Evolutionary conservation across 208 protist genomes (phyloP), one percentile per base, ranked within the genome.

Genomic region (Trypanosoma conorhini): DNA sequence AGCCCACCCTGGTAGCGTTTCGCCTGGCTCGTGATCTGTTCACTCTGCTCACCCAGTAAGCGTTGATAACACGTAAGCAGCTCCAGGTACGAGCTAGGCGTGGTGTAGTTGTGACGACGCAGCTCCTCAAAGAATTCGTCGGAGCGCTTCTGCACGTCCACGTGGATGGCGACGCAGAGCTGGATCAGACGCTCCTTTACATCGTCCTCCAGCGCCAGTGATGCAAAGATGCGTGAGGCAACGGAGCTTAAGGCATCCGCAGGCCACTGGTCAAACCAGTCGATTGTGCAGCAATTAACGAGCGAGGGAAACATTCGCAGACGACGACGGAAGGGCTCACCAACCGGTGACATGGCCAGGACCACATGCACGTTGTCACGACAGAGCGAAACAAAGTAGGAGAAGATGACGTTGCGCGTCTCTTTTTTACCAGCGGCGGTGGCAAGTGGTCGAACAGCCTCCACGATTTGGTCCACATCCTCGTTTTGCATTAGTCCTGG

Each of bases 211-310:
- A 97, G 72, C 66, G 82, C 58, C 48, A 95, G 60, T 21, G 72
- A 72, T 21, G 31, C 73, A 51, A 98, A 80, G 15, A 95, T 75
- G 30, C 89, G 89, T 35, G 85, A 68, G n/a, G 96, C 89, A 31
- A 99, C 98, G 12, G 81, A 87, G 17, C 78, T 38, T 12, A 99
- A 86, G 12, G 98, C 98, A 57, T 99, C 95, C 22, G 74, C 61
- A 26, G 98, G 97, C 98, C 98, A 99, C 71, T 94, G 86, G 67
- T 93, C 89, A 70, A 98, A 99, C 98, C 98, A 99, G 78, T 99
- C 98, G 66, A 99, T 99, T 21, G 97, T 98, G 81, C 95, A 98
- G 81, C 98, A 99, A 80, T 99, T 99, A 60, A 99, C 96, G 0
- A 99, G 82, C 22, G 98, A 99, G 10, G 98, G 98, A 69, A 99